Percentiles rank a stretch among this genome's conserved stretches.
phyloP scores from a whole-genome alignment of 2,329 filamentous ascomycete genomes.

The Botrytis pseudocinerea region DNA sequence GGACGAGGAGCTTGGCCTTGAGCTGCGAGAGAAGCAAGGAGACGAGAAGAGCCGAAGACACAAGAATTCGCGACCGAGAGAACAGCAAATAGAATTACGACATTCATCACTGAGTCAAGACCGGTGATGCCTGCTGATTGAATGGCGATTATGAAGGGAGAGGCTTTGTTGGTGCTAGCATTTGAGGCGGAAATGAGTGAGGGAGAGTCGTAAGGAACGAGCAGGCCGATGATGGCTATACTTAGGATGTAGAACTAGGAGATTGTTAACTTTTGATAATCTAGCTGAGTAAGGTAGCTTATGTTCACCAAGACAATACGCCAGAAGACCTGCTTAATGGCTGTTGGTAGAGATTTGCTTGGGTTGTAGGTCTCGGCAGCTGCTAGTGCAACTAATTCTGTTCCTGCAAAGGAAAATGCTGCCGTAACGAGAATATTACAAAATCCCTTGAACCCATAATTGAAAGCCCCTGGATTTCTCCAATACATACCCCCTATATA shows the following conservation, averaged over 20 bases:
- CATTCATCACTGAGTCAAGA: conserved; percentile 88
- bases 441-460: conserved; percentile 79
- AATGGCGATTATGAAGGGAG: conserved; percentile 93
- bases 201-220: conserved; percentile 72
- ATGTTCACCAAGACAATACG: conserved; percentile 71
- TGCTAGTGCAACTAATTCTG: conserved; percentile 73
- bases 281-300: conserved; percentile 50
- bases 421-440: conserved; percentile 76
- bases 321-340: conserved; percentile 97
- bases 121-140: conserved; percentile 77
- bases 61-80: conserved; percentile 90
- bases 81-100: conserved; percentile 86
- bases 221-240: conserved; percentile 75
- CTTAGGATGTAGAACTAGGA: conserved; percentile 77
- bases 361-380: conserved; percentile 80
- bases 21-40: conserved; percentile 84
- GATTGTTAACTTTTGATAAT: conserved; percentile 44
- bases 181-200: conserved; percentile 57
- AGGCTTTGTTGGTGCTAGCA: conserved; percentile 70
- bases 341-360: conserved; percentile 77
- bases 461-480: conserved; percentile 75
- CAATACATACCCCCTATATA: conserved; percentile 84
- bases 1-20: conserved; percentile 78
- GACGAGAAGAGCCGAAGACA: conserved; percentile 87
- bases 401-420: conserved; percentile 76